phyloP scores from a whole-genome alignment of 306 rosid species.

The barrel medic (Medicago truncatula) region MtrunA17r5.0-ANR NC_053046.1:27425501-27426000 shows the following conservation, averaged over 20 bases:
- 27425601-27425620: conserved; percentile 23
- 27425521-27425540: conserved; percentile 3
- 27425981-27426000: conserved; percentile 34
- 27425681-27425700: conserved; percentile 18
- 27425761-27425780: conserved; percentile 86
- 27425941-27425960: conserved; percentile 79
- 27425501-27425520: neutral
- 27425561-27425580: conserved; percentile 19
- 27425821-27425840: conserved; percentile 84
- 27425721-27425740: conserved; percentile 74
- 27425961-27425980: conserved; percentile 81
- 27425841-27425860: conserved; percentile 76
- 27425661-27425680: conserved; percentile 3
- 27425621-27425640: conserved; percentile 14
- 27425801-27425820: conserved; percentile 85
- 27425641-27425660: conserved; percentile 5
- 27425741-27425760: conserved; percentile 89
- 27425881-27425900: conserved; percentile 83
- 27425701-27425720: conserved; percentile 3
- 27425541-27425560: conserved; percentile 16
- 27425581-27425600: conserved; percentile 23
- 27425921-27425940: conserved; percentile 94
- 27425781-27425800: conserved; percentile 88
- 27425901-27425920: conserved; percentile 73
- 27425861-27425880: conserved; percentile 90